Base-by-base conservation (phyloP, 2,329 filamentous ascomycete species). In the Phaeosphaeriaceae sp. region DNA sequence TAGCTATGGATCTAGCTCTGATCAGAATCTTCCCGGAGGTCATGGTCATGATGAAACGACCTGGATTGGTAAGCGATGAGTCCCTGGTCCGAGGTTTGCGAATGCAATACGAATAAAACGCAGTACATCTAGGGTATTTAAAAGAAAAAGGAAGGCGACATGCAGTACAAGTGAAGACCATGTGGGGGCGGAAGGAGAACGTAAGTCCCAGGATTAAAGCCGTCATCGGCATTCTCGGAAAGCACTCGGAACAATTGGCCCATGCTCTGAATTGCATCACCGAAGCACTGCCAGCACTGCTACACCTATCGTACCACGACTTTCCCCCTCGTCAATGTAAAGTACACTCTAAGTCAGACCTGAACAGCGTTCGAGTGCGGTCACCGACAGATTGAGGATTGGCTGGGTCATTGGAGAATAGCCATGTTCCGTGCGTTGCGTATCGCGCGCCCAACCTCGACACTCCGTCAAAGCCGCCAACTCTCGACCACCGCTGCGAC, bases 1-100 rank as follows among this genome's bases (percentile, higher is more conserved):
- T 83, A 65, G 91, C 92, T 63, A 97, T 83, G 47, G 78, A 85
- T 58, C 83, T 83, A 49, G 91, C 83, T 53, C 69, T 71, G 44
- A 80, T n/a, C n/a, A n/a, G 59, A 13, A 61, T 61, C 54, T 56
- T 65, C 1, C 61, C 56, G 7, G 57, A 53, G 44, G 59, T 46
- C 56, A 66, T 61, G 44, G 59, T 46, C 56, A 66, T 61, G 17
- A 13, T 41, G 11, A 7, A 52, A 19, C 20, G 17, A 17, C 10
- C 11, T n/a, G 45, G 20, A 44, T 19, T 4, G 13, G 3, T 3
- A 21, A 15, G 3, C 2, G 3, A 11, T 19, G 20, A 11, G 3
- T 3, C 13, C 11, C 31, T 36, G 7, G 3, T 36, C 3, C 13
- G 31, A 15, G 31, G 13, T 36, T 11, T 36, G 31, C 11, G 11